phyloP scores from a whole-genome alignment of 805 yeast species.

The Sugiyamaella americana region DNA sequence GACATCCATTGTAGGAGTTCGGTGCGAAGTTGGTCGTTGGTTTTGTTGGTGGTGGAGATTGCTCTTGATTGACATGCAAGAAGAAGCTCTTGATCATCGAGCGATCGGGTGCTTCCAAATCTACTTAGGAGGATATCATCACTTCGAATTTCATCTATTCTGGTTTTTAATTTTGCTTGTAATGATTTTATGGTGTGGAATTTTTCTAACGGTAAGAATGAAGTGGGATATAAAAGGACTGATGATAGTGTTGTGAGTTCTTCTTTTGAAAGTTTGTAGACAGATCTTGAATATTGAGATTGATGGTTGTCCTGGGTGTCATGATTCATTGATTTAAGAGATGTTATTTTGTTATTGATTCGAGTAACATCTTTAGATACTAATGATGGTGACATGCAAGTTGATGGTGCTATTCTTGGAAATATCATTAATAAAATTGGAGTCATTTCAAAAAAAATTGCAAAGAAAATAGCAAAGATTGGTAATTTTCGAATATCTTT shows the following conservation, averaged over 20 bases:
- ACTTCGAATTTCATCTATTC: conserved; percentile 43
- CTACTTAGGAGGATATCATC: conserved; percentile 43
- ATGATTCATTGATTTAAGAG: conserved; percentile 1
- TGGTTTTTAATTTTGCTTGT: conserved; percentile 35
- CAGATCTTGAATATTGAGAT: conserved; percentile 12
- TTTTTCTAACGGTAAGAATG: conserved; percentile 18
- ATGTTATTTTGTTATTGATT: conserved; percentile 4
- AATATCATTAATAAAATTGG: conserved; percentile 45
- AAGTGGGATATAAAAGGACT: conserved; percentile 17
- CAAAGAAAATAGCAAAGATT: conserved; percentile 47
- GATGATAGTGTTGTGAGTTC: conserved; percentile 17
- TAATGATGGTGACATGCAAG: conserved; percentile 50
- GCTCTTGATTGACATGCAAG: conserved; percentile 48
- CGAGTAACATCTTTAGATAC: conserved; percentile 6
- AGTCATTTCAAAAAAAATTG: conserved; percentile 52
- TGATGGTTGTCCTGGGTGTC: neutral
- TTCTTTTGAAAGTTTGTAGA: conserved; percentile 11
- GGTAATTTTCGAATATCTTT: conserved; percentile 51
- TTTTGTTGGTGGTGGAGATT: conserved; percentile 22
- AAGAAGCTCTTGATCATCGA: conserved; percentile 42
- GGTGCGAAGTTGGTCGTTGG: conserved; percentile 10
- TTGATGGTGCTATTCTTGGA: conserved; percentile 56
- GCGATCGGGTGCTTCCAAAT: conserved; percentile 43
- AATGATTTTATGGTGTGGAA: conserved; percentile 36
- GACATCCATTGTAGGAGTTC: conserved; percentile 20